phyloP scores from a whole-genome alignment of 768 basidiomycete genomes.

The Suillus cothurnatus region DNA sequence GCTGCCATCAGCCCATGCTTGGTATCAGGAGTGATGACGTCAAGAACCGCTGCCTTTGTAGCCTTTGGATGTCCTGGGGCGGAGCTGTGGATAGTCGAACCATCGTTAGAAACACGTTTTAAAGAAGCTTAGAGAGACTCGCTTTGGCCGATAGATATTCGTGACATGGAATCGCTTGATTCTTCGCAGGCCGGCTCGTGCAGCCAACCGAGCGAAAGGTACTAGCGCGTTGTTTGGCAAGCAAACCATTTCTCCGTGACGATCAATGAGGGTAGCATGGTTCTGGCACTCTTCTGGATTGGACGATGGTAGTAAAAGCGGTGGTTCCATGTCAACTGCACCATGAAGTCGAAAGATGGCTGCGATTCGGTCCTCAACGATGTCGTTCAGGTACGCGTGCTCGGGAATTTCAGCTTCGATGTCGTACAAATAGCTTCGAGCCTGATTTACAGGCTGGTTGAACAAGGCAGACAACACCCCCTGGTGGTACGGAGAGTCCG shows the following conservation, averaged over 20 bases:
- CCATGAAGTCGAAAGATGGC: constrained; percentile 88
- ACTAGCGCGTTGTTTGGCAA: constrained; percentile 73
- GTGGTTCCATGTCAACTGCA: constrained; percentile 85
- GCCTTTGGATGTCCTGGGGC: constrained; percentile 74
- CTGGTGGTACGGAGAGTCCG: constrained; percentile 80
- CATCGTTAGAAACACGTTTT: background rate
- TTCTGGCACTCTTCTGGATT: constrained; percentile 63
- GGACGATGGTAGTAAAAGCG: constrained; percentile 75
- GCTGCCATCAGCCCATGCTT: constrained; percentile 65
- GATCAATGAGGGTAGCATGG: constrained; percentile 77
- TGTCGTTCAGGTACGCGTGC: constrained; percentile 68
- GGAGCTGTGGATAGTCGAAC: constrained; percentile 39
- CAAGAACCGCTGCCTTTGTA: constrained; percentile 76
- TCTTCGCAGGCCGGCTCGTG: constrained; percentile 58
- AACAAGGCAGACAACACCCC: constrained; percentile 79
- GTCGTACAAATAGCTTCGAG: constrained; percentile 76
- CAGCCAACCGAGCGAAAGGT: constrained; percentile 85
- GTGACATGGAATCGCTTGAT: constrained; percentile 86
- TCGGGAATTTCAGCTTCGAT: constrained; percentile 66
- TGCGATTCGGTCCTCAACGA: constrained; percentile 75
- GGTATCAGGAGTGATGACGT: constrained; percentile 80
- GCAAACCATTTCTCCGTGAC: constrained; percentile 73
- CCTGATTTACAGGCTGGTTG: constrained; percentile 64
- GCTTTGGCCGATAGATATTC: constrained; percentile 74
- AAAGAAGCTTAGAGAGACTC: constrained; percentile 22